Percentiles rank a stretch among this genome's conserved stretches.
These are phyloP conservation scores for Aureobasidium mangrovei DNA, from an alignment of 2,329 filamentous ascomycete genomes.

Conservation along the genomic window DNA sequence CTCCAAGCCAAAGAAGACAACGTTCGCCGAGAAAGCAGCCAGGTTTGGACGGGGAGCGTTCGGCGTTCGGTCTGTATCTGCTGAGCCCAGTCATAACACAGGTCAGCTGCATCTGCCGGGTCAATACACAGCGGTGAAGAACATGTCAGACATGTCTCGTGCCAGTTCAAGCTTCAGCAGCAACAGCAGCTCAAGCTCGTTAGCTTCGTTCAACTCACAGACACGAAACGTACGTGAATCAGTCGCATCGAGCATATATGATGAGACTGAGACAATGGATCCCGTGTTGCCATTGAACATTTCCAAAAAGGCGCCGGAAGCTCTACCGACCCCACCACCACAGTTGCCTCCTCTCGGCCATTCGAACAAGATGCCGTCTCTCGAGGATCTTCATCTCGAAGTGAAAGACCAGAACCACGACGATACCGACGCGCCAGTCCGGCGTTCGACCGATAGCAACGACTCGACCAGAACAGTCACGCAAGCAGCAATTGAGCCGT, in stretches of 20 bases:
- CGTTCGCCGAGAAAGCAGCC: conserved; percentile 14
- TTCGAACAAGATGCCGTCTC: background rate
- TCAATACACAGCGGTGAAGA: conserved; percentile 7
- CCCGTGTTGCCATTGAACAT: conserved; percentile 15
- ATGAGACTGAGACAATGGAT: background rate
- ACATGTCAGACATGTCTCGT: background rate
- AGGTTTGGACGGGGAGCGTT: conserved; percentile 14
- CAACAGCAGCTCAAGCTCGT: background rate
- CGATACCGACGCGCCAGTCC: background rate
- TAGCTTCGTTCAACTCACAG: background rate
- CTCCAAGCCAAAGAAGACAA: conserved; percentile 12
- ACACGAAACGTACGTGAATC: conserved; percentile 5
- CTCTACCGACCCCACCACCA: background rate
- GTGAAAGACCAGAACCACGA: background rate
- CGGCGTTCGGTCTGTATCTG: background rate
- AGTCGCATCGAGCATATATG: conserved; percentile 1
- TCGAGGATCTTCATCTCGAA: background rate
- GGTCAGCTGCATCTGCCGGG: background rate
- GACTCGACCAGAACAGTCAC: conserved; percentile 1
- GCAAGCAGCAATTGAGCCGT: background rate
- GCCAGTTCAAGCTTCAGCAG: background rate
- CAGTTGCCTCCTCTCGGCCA: background rate
- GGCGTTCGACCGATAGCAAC: conserved; percentile 13
- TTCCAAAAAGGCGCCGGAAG: conserved; percentile 3
- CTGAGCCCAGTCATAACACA: background rate